Evolutionary conservation across 228 moss, liverwort and hornwort genomes (phyloP).

Genomic region (Sphagnum fallax): DNA sequence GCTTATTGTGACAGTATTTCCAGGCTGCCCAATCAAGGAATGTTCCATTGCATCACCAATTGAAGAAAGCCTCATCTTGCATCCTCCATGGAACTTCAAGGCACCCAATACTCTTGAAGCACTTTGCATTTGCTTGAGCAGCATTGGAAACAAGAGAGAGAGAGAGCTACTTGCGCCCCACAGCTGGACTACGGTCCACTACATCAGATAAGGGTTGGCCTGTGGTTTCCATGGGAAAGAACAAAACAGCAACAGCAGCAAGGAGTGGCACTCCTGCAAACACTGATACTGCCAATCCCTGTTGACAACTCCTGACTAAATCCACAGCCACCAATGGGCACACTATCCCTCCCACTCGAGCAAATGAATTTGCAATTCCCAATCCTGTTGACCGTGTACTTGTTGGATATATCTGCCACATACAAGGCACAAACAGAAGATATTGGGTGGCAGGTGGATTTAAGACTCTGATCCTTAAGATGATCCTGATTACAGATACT

Average conservation of each 20-base stretch:
- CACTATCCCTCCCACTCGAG: constrained; percentile 65
- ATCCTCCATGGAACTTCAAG: too few species aligned
- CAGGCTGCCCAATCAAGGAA: too few species aligned
- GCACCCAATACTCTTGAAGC: too few species aligned
- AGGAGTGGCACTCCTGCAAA: constrained; percentile 49
- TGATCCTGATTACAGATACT: background rate
- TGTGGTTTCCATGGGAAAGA: constrained; percentile 64
- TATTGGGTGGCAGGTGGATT: background rate
- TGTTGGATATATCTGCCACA: constrained; percentile 76
- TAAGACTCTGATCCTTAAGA: background rate
- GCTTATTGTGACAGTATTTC: too few species aligned
- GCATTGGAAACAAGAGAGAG: too few species aligned
- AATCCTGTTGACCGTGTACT: constrained; percentile 65
- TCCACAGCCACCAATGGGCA: constrained; percentile 78
- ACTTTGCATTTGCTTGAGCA: too few species aligned
- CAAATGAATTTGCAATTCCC: constrained; percentile 74
- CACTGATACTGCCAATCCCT: constrained; percentile 47
- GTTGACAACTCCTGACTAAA: constrained; percentile 62
- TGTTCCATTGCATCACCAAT: too few species aligned
- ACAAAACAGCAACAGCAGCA: constrained; percentile 55
- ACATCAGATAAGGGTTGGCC: constrained; percentile 57
- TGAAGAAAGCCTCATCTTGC: too few species aligned
- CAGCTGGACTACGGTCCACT: constrained; percentile 6
- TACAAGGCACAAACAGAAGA: too few species aligned
- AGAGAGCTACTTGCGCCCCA: background rate